Base-by-base conservation (phyloP, 1,139 yeast genomes). In the Kodamaea alishanica region DNA sequence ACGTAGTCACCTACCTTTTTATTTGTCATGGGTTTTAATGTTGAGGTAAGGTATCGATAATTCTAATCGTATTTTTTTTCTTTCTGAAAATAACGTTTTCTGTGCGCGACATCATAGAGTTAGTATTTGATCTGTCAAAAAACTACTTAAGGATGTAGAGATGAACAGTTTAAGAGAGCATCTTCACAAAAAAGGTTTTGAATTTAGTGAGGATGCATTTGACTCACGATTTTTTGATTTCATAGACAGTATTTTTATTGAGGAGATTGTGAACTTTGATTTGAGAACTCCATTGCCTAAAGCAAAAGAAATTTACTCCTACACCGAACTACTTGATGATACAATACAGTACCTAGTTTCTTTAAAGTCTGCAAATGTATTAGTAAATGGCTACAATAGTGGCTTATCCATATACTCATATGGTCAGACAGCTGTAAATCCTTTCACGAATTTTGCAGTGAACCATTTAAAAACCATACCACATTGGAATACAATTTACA, bases 401-500 rank as follows among this genome's bases (percentile, higher is more conserved):
- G 52, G 55, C 2, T 35, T 50, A 1, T 24, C 39, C 9, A 42
- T 45, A 24, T 35, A 35, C 7, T 47, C 50, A 43, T 23, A 27
- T 12, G 45, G 54, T 9, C 38, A 49, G 6, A 42, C 40, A 6
- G 35, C 44, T 26, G 43, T 45, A 26, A 63, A 29, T 23, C 20
- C 30, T 12, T 30, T 22, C 7, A 51, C 53, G 1, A 64, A 58
- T 35, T 60, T 63, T 34, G 52, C 50, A 25, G 55, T 55, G 6
- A 63, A 58, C 34, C 42, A 47, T 4, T 45, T 75, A 24, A 72
- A 72, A 40, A 48, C 59, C 5, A 9, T 8, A 2, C 48, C 58
- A 5, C 43, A 51, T n/a, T 73, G 79, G 71, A 59, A 61, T 15
- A 45, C 52, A 6, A 41, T 75, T 0, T 67, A 55, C 40, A 37